A percentile compares a stretch with the other conserved stretches of the same genome.
Evolutionary conservation across 352 stramenopile species (phyloP).

Genomic region (Phytophthora palmivora): DNA sequence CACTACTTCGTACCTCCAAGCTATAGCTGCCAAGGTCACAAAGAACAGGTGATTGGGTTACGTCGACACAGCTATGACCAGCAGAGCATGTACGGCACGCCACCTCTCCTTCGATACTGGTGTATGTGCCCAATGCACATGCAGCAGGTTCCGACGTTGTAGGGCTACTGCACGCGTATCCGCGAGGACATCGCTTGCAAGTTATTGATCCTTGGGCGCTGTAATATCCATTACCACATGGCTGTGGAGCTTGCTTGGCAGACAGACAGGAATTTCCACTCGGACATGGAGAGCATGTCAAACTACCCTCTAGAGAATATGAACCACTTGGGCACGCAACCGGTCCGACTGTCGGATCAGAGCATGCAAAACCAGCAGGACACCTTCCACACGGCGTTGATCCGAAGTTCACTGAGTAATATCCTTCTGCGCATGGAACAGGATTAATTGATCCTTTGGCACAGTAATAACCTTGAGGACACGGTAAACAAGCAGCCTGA

Average conservation of each 20-base stretch:
- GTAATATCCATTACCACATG: conserved; percentile 33
- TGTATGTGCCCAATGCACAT: conserved; percentile 40
- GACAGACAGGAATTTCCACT: conserved; percentile 31
- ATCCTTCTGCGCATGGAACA: conserved; percentile 38
- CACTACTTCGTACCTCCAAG: conserved; percentile 31
- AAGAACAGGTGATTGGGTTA: conserved; percentile 35
- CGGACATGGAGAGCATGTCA: conserved; percentile 26
- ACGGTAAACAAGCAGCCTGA: conserved; percentile 46
- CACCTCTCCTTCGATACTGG: conserved; percentile 18
- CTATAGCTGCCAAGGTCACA: conserved; percentile 64
- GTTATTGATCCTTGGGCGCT: conserved; percentile 26
- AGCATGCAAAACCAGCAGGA: conserved; percentile 35
- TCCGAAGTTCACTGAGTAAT: conserved; percentile 46
- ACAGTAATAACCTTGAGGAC: conserved; percentile 60
- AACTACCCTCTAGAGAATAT: conserved; percentile 31
- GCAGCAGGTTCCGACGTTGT: conserved; percentile 27
- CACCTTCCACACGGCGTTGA: conserved; percentile 45
- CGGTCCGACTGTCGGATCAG: conserved; percentile 25
- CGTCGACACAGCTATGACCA: conserved; percentile 66
- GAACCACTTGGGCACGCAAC: conserved; percentile 27
- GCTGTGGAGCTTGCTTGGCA: conserved; percentile 16
- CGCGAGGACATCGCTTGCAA: conserved; percentile 45
- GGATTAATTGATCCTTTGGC: conserved; percentile 37
- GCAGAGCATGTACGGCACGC: conserved; percentile 52
- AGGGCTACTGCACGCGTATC: conserved; percentile 37